These are phyloP conservation scores for Ensete ventricosum DNA, from an alignment of 176 grass and related monocot species.

Conservation along the genomic window DNA sequence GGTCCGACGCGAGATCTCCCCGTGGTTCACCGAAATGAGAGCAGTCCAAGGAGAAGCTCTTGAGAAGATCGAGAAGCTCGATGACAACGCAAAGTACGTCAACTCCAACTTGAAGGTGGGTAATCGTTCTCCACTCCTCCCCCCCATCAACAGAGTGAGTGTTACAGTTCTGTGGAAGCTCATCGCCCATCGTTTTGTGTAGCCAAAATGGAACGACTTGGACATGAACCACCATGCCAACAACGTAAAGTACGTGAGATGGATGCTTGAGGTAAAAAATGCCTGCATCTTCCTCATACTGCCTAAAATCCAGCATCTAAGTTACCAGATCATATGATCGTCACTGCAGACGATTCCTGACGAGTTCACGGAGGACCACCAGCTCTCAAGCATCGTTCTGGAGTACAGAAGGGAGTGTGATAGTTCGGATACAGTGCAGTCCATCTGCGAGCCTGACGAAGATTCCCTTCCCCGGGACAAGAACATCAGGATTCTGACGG, in stretches of 20 bases:
- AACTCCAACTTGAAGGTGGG: constrained; percentile 41
- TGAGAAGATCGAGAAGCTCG: constrained; percentile 53
- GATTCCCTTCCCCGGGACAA: constrained; percentile 11
- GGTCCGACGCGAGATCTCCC: constrained; percentile 39
- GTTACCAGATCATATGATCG: no score
- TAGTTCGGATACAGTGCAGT: constrained; percentile 46
- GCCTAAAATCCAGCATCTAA: no score
- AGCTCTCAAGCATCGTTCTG: constrained; percentile 31
- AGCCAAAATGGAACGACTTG: constrained; percentile 54
- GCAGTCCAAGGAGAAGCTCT: constrained; percentile 28
- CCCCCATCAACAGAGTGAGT: no score
- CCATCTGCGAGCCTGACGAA: constrained; percentile 50
- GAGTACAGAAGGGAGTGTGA: constrained; percentile 60
- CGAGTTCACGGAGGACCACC: not conserved
- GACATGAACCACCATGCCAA: constrained; percentile 75
- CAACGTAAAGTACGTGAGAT: constrained; percentile 63
- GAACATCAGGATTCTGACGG: constrained; percentile 31
- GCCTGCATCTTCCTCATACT: not conserved
- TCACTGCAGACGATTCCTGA: not conserved
- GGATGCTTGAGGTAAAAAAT: constrained; percentile 66
- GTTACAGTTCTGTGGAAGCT: no score
- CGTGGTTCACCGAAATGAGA: constrained; percentile 39
- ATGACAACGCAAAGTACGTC: constrained; percentile 36
- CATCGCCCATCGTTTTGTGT: not conserved
- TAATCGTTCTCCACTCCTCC: no score